These are phyloP conservation scores for Lasiodiplodia sp. DNA, from an alignment of 2,329 filamentous ascomycete genomes.

Conservation along the genomic window DNA sequence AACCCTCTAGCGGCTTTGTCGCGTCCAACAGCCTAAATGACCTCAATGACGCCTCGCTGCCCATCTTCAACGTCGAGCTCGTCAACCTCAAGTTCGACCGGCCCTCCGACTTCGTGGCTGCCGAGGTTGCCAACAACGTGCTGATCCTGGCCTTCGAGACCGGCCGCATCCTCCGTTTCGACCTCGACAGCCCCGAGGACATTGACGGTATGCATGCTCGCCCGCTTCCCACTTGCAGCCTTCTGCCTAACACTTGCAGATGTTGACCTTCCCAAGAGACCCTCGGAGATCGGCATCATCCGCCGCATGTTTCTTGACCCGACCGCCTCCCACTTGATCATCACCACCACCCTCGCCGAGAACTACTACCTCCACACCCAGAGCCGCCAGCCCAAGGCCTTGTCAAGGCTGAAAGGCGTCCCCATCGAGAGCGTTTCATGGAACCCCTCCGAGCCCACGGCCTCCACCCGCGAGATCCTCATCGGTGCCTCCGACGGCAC, in stretches of 20 bases:
- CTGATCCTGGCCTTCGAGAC: conserved; percentile 91
- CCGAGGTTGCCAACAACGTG: conserved; percentile 97
- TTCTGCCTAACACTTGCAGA: conserved; percentile 60
- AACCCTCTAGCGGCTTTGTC: conserved; percentile 75
- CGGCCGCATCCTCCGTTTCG: conserved; percentile 90
- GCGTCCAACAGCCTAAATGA: conserved; percentile 69
- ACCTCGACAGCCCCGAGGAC: conserved; percentile 90
- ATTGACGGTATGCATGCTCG: conserved; percentile 68
- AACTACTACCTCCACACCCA: conserved; percentile 99
- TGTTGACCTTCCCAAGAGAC: conserved; percentile 94
- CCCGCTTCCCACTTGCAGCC: not conserved
- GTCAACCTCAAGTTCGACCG: conserved; percentile 95
- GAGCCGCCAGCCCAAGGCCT: conserved; percentile 82
- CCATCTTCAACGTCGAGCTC: conserved; percentile 93
- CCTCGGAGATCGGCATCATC: conserved; percentile 89
- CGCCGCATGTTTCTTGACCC: conserved; percentile 97
- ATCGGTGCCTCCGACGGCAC: conserved; percentile 92
- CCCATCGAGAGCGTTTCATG: conserved; percentile 89
- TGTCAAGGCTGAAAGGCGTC: conserved; percentile 84
- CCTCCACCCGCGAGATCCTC: conserved; percentile 92
- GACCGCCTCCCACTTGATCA: conserved; percentile 90
- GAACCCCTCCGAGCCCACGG: conserved; percentile 92
- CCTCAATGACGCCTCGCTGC: conserved; percentile 68
- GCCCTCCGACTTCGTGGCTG: conserved; percentile 93
- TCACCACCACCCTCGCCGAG: conserved; percentile 90